Evolutionary conservation across 768 basidiomycete species (phyloP), one percentile per base, ranked within the genome.

Genomic region (Agaricus blazei): DNA sequence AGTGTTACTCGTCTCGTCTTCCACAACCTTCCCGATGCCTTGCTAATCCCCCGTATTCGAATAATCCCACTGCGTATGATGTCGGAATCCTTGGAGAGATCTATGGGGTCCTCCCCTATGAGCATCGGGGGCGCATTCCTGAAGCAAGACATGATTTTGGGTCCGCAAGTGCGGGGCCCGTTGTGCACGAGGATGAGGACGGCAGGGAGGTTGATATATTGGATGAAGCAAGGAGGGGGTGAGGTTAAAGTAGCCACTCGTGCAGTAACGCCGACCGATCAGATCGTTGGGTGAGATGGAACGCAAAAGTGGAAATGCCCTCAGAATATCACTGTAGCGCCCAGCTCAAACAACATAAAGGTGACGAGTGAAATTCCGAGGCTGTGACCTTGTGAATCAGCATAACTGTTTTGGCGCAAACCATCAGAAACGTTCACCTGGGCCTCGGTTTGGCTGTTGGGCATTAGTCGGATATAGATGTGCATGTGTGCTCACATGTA

Each of bases 361-460:
- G 46, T 48, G 54, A 48, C 52, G 45, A 46, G 45, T 31, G 26
- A 44, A 45, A 37, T 38, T 34, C 34, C 41, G 48, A 50, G 54
- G 54, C 54, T 56, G 54, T 56, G 54, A 43, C 47, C 42, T 52
- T 56, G 48, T 56, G 48, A 49, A 56, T 49, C 49, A 23, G 27
- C 23, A 50, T 50, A 19, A 43, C 54, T 56, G 29, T 49, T 43
- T 49, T 49, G 43, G 48, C 48, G 49, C 41, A 37, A 24, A 7
- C 48, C 48, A 49, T 48, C 54, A 55, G 47, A 28, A 29, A 41
- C 31, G 47, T 31, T 41, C 53, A 40, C 53, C 53, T 54, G 53
- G 38, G 45, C 36, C 53, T 48, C 53, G 53, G 46, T 48, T 54
- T 54, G 46, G 54, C 36, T 48, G 54, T 48, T 42, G 29, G 38